Base-by-base conservation (phyloP, 2,329 filamentous ascomycete genomes). In the Diaporthe vaccinii region DNA sequence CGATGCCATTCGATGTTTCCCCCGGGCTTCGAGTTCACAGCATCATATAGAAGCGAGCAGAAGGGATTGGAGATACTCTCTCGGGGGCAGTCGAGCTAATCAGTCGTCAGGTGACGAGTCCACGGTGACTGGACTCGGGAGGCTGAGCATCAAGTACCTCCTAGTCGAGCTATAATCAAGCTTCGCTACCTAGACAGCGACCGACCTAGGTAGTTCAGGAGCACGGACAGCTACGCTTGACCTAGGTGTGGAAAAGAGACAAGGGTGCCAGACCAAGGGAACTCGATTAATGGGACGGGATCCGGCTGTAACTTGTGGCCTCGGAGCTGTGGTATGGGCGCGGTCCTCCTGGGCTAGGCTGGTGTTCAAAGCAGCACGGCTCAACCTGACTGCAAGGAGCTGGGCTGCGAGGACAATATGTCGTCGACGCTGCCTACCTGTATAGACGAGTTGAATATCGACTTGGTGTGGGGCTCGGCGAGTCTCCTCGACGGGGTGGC, bases 161-260 rank as follows among this genome's bases (percentile, higher is more conserved):
- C 15, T 55, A 69, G 49, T 31, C 49, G 34, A 69, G 65, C 49
- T 69, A 69, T 69, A 31, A 69, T 41, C 49, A 69, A 55, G 65
- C 65, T 41, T 69, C 34, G 31, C 20, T 36, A 55, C 46, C 49
- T 55, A 31, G 65, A 53, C 65, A 55, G 65, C 49, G 49, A 28
- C 65, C 65, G 34, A 22, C n/a, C 61, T 36, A 53, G 46, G 65
- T 68, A 53, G 65, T 55, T 20, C 49, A 41, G 49, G 65, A 53
- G 65, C 65, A 69, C 65, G 44, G 65, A 69, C 65, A 28, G 65
- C 65, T 55, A 55, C 65, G n/a, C 49, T 31, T 69, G 65, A 69
- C 65, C 65, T 53, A 69, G 65, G 65, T 69, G 65, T 69, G 51
- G 65, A 41, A 41, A 15, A 34, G 34, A 55, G 22, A 55, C 49